Evolutionary conservation across 441 rosid genomes (phyloP).

Genomic region (California macrophylla): DNA sequence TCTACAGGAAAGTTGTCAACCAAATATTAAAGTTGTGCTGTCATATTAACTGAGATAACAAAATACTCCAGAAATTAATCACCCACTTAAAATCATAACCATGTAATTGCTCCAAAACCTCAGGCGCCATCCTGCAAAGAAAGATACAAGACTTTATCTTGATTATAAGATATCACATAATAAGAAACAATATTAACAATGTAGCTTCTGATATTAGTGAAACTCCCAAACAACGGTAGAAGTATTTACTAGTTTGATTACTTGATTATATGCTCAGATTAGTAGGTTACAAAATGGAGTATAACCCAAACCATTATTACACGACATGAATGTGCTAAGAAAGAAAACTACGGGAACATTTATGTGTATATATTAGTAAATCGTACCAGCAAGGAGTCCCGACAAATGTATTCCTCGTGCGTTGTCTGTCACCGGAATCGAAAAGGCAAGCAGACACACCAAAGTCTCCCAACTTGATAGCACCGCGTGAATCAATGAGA

Average conservation of each 20-base stretch:
- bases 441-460: slow-evolving; percentile 97
- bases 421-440: slow-evolving; percentile 96
- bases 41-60: slow-evolving; percentile 13
- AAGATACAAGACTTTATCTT: slow-evolving; percentile 9
- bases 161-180: not conserved
- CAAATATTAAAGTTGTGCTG: slow-evolving; percentile 22
- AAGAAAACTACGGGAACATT: not conserved
- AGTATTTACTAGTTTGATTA: not conserved
- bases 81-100: slow-evolving; percentile 96
- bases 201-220: not conserved
- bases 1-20: slow-evolving; percentile 39
- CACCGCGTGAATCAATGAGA: slow-evolving; percentile 71
- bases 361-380: slow-evolving; percentile 12
- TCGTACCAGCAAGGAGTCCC: slow-evolving; percentile 97
- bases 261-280: not conserved
- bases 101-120: slow-evolving; percentile 96
- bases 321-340: not conserved
- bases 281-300: not conserved
- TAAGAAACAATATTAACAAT: not conserved
- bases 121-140: slow-evolving; percentile 93
- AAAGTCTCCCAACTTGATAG: slow-evolving; percentile 82
- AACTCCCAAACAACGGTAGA: not conserved
- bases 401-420: slow-evolving; percentile 92
- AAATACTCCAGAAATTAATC: slow-evolving; percentile 11
- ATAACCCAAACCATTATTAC: not conserved